Percentiles rank a stretch among this genome's conserved stretches.
These are phyloP conservation scores for Coprinopsis cinerea DNA, from an alignment of 768 basidiomycete genomes.

Conservation along the genomic window DNA sequence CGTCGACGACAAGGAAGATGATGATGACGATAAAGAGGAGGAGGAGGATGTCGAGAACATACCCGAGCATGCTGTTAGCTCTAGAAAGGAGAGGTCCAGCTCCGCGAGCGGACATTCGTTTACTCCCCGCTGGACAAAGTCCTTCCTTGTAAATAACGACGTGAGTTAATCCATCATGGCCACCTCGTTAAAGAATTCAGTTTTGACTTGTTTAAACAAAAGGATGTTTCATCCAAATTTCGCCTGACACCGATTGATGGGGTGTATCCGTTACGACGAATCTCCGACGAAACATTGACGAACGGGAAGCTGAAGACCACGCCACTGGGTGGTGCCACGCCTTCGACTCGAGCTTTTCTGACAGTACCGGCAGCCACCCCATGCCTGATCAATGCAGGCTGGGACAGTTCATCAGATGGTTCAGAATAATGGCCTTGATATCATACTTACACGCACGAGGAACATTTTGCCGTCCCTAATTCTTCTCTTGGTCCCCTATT, in stretches of 20 bases:
- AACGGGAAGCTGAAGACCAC: constrained; percentile 14
- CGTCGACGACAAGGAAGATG: constrained; percentile 1
- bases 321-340: constrained; percentile 16
- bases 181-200: background rate
- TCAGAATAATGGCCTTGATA: constrained; percentile 2
- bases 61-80: background rate
- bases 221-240: constrained; percentile 5
- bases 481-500: background rate
- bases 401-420: constrained; percentile 37
- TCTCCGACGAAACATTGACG: constrained; percentile 19
- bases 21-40: constrained; percentile 4
- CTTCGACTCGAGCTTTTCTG: constrained; percentile 16
- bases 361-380: constrained; percentile 34
- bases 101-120: background rate
- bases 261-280: constrained; percentile 16
- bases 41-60: constrained; percentile 1
- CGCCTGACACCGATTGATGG: constrained; percentile 15
- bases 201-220: background rate
- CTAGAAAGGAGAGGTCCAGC: constrained; percentile 2
- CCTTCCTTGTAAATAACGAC: constrained; percentile 4
- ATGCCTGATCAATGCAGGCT: constrained; percentile 49
- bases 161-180: constrained; percentile 4
- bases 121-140: constrained; percentile 1
- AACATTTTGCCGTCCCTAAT: background rate
- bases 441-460: background rate